These are phyloP conservation scores for Apodospora peruviana DNA, from an alignment of 495 filamentous ascomycete genomes.

Conservation along the genomic window DNA sequence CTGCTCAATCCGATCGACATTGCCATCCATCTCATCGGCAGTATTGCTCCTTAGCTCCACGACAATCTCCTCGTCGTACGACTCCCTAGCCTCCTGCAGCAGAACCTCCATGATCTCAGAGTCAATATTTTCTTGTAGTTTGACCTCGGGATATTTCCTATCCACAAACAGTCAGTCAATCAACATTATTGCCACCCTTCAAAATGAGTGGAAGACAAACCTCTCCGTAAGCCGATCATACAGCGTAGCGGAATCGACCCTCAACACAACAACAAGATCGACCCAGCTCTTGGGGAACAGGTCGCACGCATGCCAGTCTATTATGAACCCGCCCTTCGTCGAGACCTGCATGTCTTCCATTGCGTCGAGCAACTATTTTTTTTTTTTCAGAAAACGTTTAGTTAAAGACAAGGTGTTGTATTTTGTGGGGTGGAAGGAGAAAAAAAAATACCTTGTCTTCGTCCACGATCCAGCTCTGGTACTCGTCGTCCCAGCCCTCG, in stretches of 20 bases:
- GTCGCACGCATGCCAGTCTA: slow-evolving; percentile 99
- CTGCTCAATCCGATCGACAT: slow-evolving; percentile 73
- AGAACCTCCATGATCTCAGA: slow-evolving; percentile 96
- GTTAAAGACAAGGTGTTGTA: not conserved
- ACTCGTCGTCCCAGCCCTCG: slow-evolving; percentile 78
- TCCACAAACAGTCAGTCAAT: not conserved
- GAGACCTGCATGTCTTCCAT: slow-evolving; percentile 80
- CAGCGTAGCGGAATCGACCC: slow-evolving; percentile 68
- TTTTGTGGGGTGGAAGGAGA: not conserved
- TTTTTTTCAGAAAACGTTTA: not conserved
- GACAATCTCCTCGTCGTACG: slow-evolving; percentile 82
- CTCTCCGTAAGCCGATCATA: slow-evolving; percentile 79
- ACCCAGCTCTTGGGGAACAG: slow-evolving; percentile 91
- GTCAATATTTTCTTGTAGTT: slow-evolving; percentile 94
- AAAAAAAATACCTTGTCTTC: slow-evolving; percentile 68
- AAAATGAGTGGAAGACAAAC: slow-evolving; percentile 31
- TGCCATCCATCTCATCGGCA: slow-evolving; percentile 77
- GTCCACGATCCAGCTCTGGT: slow-evolving; percentile 87
- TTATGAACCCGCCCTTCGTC: slow-evolving; percentile 77
- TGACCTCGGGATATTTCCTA: slow-evolving; percentile 74
- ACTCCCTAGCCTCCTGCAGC: slow-evolving; percentile 80
- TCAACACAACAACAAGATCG: slow-evolving; percentile 88
- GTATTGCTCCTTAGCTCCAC: slow-evolving; percentile 83
- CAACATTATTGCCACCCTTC: not conserved
- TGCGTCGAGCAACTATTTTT: slow-evolving; percentile 69